phyloP scores from a whole-genome alignment of 139 green algal species.

The Monoraphidium neglectum region DNA sequence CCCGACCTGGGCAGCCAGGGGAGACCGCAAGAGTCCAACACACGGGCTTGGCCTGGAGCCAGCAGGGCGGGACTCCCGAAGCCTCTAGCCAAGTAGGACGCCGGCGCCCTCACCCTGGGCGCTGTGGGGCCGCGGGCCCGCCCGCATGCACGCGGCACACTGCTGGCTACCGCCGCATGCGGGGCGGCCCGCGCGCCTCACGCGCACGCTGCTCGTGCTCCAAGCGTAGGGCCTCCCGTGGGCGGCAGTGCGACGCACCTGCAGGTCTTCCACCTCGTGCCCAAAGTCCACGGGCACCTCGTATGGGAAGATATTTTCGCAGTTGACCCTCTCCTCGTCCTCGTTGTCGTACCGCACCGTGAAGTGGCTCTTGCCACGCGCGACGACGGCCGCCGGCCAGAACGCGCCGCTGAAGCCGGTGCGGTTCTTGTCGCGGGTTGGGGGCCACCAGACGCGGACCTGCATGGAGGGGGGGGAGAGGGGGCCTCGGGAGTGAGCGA shows the following conservation, averaged over 20 bases:
- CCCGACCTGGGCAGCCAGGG: slow-evolving; percentile 42
- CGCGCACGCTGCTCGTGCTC: background rate
- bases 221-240: background rate
- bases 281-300: slow-evolving; percentile 55
- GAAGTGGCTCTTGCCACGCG: background rate
- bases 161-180: too few species aligned
- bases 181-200: background rate
- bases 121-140: too few species aligned
- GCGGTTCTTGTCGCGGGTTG: slow-evolving; percentile 46
- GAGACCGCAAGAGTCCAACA: too few species aligned
- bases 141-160: too few species aligned
- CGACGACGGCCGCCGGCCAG: slow-evolving; percentile 46
- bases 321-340: slow-evolving; percentile 33
- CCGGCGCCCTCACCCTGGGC: too few species aligned
- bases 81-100: too few species aligned
- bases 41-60: too few species aligned
- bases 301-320: slow-evolving; percentile 39
- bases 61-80: too few species aligned
- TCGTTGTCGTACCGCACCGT: slow-evolving; percentile 62
- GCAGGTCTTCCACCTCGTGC: slow-evolving; percentile 37
- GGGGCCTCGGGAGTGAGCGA: too few species aligned
- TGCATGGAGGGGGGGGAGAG: too few species aligned
- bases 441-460: slow-evolving; percentile 64
- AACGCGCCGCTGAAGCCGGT: slow-evolving; percentile 54
- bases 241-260: slow-evolving; percentile 23